phyloP scores from a whole-genome alignment of 2,329 filamentous ascomycete species.

The Xenosphaeropsis pyriputrescens region DNA sequence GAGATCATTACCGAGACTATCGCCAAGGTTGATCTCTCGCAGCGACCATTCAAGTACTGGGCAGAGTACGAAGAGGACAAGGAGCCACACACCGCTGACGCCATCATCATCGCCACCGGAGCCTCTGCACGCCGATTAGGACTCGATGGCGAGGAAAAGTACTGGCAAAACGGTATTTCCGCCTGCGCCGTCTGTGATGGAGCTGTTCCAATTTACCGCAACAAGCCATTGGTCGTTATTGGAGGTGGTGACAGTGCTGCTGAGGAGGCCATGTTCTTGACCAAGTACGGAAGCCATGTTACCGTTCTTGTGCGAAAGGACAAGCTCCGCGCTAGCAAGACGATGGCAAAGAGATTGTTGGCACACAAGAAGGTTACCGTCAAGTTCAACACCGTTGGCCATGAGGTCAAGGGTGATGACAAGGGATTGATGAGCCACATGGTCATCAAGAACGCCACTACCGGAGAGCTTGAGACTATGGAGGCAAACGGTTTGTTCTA shows the following conservation, averaged over 20 bases:
- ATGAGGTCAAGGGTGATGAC: constrained; percentile 73
- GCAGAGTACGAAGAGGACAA: constrained; percentile 76
- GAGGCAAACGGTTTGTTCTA: constrained; percentile 93
- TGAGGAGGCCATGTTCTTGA: constrained; percentile 93
- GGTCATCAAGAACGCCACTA: constrained; percentile 64
- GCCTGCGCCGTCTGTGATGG: constrained; percentile 97
- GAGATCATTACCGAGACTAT: constrained; percentile 89
- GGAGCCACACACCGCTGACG: constrained; percentile 72
- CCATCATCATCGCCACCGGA: constrained; percentile 88
- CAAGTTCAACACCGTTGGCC: constrained; percentile 67
- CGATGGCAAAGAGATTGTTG: constrained; percentile 79
- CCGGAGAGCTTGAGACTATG: constrained; percentile 66
- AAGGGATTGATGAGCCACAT: constrained; percentile 82
- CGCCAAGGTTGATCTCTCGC: constrained; percentile 69
- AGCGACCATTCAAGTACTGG: constrained; percentile 83
- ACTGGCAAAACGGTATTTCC: constrained; percentile 94
- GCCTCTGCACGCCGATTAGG: constrained; percentile 77
- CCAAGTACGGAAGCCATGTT: constrained; percentile 93
- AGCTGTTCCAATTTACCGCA: constrained; percentile 90
- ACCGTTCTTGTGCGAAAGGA: constrained; percentile 86
- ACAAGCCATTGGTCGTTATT: constrained; percentile 91
- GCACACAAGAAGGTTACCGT: constrained; percentile 83
- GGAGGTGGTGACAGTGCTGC: constrained; percentile 94
- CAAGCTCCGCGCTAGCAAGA: constrained; percentile 72
- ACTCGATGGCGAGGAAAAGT: constrained; percentile 80